A percentile compares a stretch with the other conserved stretches of the same genome.
phyloP scores from a whole-genome alignment of 106 monocot species.

The Amphibolis antarctica region DNA sequence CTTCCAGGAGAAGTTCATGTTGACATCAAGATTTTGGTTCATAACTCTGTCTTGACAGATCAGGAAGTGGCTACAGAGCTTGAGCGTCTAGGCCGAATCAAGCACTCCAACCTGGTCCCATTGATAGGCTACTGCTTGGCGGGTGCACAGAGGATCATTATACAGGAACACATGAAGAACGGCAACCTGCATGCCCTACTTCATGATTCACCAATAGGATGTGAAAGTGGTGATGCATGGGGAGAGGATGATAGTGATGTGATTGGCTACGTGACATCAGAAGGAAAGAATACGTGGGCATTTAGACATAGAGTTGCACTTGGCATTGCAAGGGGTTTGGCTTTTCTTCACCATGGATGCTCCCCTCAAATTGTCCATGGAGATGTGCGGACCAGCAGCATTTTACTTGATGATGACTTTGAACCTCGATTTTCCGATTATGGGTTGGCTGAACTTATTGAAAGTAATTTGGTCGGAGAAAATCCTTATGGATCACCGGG shows the following conservation, averaged over 20 bases:
- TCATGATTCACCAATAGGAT: constrained; percentile 58
- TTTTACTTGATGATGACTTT: constrained; percentile 63
- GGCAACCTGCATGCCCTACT: constrained; percentile 78
- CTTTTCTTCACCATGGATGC: constrained; percentile 80
- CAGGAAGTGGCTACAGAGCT: constrained; percentile 52
- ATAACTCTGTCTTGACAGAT: constrained; percentile 34
- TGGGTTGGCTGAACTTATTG: constrained; percentile 50
- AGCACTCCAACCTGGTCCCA: constrained; percentile 76
- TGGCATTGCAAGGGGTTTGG: constrained; percentile 66
- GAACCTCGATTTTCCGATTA: constrained; percentile 74
- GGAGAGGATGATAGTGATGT: constrained; percentile 33
- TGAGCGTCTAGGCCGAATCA: constrained; percentile 64
- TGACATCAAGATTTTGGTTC: constrained; percentile 59
- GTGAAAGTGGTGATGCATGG: constrained; percentile 18
- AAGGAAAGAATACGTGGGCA: constrained; percentile 47
- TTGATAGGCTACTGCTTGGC: constrained; percentile 76
- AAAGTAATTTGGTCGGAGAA: constrained; percentile 28
- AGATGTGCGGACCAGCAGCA: constrained; percentile 66
- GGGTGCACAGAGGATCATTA: constrained; percentile 64
- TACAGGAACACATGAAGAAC: constrained; percentile 93
- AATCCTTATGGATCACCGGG: constrained; percentile 32
- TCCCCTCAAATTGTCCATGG: constrained; percentile 70
- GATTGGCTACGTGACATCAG: not conserved
- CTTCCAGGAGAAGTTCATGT: constrained; percentile 59
- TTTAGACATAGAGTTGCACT: constrained; percentile 74